These are phyloP conservation scores for Linum tenue DNA, from an alignment of 345 rosid genomes.

Conservation along the genomic window DNA sequence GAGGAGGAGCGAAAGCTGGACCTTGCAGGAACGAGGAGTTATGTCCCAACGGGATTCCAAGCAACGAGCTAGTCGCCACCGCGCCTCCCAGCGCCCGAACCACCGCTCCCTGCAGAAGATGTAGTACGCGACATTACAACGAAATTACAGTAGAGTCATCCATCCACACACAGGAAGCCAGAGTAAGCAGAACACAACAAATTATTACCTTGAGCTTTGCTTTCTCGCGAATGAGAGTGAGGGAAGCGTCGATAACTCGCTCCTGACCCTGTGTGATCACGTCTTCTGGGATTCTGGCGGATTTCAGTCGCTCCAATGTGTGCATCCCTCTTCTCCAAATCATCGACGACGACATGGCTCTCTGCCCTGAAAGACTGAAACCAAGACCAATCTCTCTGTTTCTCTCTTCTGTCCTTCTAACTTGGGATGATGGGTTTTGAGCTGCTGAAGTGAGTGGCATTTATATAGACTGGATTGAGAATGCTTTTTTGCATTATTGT, in stretches of 20 bases:
- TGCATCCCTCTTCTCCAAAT: constrained; percentile 48
- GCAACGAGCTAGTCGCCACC: constrained; percentile 58
- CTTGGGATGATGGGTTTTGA: too few species aligned
- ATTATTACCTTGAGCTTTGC: constrained; percentile 74
- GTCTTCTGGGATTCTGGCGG: constrained; percentile 48
- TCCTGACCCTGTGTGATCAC: constrained; percentile 67
- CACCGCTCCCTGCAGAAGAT: constrained; percentile 56
- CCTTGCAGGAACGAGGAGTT: constrained; percentile 99
- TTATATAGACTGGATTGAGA: too few species aligned
- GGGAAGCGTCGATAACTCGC: constrained; percentile 91
- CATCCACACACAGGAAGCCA: neutral
- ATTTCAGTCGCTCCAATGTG: constrained; percentile 46
- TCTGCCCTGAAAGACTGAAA: too few species aligned
- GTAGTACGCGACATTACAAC: neutral
- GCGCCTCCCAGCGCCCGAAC: constrained; percentile 81
- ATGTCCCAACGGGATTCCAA: constrained; percentile 93
- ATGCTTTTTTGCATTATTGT: too few species aligned
- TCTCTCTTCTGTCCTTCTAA: too few species aligned
- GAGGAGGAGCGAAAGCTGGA: constrained; percentile 96
- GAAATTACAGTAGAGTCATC: too few species aligned
- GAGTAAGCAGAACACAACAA: neutral
- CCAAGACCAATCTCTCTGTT: too few species aligned
- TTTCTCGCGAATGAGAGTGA: constrained; percentile 92
- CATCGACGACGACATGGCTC: constrained; percentile 18
- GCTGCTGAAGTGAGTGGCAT: too few species aligned